Evolutionary conservation across 805 yeast genomes (phyloP), one percentile per base, ranked within the genome.

Genomic region (Lipomyces chichibuensis): DNA sequence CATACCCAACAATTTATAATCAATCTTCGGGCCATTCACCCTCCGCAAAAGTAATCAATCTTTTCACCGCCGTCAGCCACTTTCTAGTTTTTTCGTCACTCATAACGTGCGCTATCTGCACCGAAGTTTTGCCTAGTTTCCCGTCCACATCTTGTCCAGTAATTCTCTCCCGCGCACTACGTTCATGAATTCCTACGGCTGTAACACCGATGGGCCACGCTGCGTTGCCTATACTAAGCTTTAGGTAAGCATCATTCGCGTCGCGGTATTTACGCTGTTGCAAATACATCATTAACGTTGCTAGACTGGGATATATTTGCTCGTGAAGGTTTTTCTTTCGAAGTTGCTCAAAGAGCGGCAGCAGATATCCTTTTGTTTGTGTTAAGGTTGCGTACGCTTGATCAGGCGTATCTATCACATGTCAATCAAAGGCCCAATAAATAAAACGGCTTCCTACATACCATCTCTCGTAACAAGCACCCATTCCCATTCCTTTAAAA

Each of bases 121-220:
- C 67, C 8, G 71, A 37, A 32, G 35, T 39, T n/a, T 65, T 59
- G 11, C 71, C 70, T 55, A 64, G 59, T 33, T 60, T 63, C 20
- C 58, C 37, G 11, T 64, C 69, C 35, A 81, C 79, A 57, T 81
- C 82, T 37, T 66, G 71, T 23, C 87, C 86, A 5, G 85, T 82
- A 43, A 88, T 84, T 70, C 84, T 85, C 65, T 83, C 81, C 62
- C 85, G 87, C 0, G 89, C 87, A 64, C 87, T 84, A 67, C 96
- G 79, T 11, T 87, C 88, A 75, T 91, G 97, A 65, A 92, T 90
- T 59, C 95, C 92, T 17, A 92, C 89, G 65, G 85, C 85, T 7
- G 86, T 80, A 14, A 92, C 90, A 33, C 97, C 97, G 70, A 91
- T 89, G 2, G 97, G 97, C 96, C 96, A 92, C 3, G 95, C 93